Percentiles rank a stretch among this genome's conserved stretches.
These are phyloP conservation scores for Xylaria venustula DNA, from an alignment of 495 filamentous ascomycete species.

Conservation along the genomic window DNA sequence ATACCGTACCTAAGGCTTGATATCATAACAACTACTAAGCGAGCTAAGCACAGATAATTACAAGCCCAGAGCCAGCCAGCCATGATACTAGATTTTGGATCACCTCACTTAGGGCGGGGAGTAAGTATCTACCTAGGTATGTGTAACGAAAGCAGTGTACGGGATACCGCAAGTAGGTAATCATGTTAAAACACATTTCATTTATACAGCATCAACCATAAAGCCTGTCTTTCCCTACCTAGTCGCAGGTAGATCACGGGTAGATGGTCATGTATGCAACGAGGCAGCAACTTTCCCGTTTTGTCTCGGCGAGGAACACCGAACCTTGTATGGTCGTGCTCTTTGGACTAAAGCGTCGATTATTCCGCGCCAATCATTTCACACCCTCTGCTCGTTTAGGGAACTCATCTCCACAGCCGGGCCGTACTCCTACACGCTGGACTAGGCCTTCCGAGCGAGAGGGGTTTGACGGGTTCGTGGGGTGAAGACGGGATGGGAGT, in stretches of 20 bases:
- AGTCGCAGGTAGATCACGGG: too few species aligned
- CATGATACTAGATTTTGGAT: too few species aligned
- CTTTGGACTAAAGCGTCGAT: conserved; percentile 5
- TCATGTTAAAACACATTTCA: too few species aligned
- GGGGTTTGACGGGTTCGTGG: conserved; percentile 12
- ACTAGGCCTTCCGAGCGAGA: conserved; percentile 8
- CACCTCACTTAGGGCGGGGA: too few species aligned
- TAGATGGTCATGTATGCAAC: not conserved
- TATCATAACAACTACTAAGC: too few species aligned
- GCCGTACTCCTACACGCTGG: conserved; percentile 8
- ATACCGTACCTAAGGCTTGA: too few species aligned
- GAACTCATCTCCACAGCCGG: conserved; percentile 14
- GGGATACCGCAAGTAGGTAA: too few species aligned
- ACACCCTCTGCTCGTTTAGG: not conserved
- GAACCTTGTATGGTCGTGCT: conserved; percentile 11
- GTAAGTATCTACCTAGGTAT: not conserved
- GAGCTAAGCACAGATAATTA: too few species aligned
- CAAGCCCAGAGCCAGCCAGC: too few species aligned
- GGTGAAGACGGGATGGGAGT: not conserved
- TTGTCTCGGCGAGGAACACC: conserved; percentile 16
- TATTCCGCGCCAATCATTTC: conserved; percentile 17
- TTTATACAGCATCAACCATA: too few species aligned
- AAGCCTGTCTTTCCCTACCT: too few species aligned
- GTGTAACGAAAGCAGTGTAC: too few species aligned
- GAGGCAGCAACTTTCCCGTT: conserved; percentile 6